These are phyloP conservation scores for Plantago major DNA, from an alignment of 257 asterid species.

Conservation along the genomic window DNA sequence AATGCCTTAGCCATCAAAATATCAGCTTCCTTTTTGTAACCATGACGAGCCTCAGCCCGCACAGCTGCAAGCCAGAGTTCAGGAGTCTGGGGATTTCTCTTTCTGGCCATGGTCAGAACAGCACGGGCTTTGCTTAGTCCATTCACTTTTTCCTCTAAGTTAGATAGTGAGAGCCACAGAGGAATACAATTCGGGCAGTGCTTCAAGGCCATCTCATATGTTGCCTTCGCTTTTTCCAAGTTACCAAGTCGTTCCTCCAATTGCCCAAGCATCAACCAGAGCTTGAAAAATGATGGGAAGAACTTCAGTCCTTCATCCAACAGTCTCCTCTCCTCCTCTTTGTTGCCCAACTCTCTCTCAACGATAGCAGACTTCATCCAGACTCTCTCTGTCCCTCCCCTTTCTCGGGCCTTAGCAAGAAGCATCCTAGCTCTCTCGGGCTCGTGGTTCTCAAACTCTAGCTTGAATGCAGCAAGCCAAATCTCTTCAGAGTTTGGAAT, in stretches of 20 bases:
- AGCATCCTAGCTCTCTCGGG: conserved; percentile 86
- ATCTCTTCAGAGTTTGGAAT: conserved; percentile 93
- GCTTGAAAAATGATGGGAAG: conserved; percentile 75
- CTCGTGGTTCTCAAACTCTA: conserved; percentile 92
- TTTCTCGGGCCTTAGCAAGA: conserved; percentile 88
- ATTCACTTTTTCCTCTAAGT: conserved; percentile 65
- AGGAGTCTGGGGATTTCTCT: conserved; percentile 73
- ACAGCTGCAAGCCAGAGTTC: conserved; percentile 91
- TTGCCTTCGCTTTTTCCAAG: conserved; percentile 57
- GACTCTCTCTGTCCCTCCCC: conserved; percentile 88
- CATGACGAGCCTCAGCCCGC: conserved; percentile 72
- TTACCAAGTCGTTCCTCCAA: conserved; percentile 70
- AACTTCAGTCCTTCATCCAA: conserved; percentile 72
- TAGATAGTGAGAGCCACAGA: conserved; percentile 82
- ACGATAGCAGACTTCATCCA: conserved; percentile 98
- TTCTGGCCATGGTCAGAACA: conserved; percentile 73
- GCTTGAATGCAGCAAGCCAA: conserved; percentile 98
- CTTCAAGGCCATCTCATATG: conserved; percentile 63
- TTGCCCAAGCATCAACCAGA: conserved; percentile 93
- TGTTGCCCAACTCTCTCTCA: conserved; percentile 83
- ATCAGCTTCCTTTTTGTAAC: conserved; percentile 77
- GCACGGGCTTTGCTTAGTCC: conserved; percentile 83
- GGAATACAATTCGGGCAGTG: conserved; percentile 64
- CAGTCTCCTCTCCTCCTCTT: conserved; percentile 64
- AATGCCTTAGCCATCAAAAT: conserved; percentile 81